A percentile compares a stretch with the other conserved stretches of the same genome.
Conservation (phyloP, 495 filamentous ascomycete genomes). For the Bombardia bombarda region DNA sequence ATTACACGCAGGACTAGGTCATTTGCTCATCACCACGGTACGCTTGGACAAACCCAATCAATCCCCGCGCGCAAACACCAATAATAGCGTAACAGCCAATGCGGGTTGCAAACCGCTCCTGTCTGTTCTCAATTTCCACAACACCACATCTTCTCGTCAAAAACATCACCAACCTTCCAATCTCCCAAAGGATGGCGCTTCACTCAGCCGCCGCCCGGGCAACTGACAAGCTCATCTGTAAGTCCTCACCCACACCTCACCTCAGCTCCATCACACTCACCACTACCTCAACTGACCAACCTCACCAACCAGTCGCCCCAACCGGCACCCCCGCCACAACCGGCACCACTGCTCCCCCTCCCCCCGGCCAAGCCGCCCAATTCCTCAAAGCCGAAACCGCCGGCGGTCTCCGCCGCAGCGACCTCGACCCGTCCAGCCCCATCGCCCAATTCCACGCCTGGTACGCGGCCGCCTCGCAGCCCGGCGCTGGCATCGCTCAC, state of each 20-base stretch:
- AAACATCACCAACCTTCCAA: not conserved
- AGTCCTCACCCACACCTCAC: slow-evolving; percentile 9
- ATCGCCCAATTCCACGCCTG: slow-evolving; percentile 79
- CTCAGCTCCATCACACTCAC: too few species aligned
- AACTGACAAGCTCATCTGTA: slow-evolving; percentile 44
- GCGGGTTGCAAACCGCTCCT: not conserved
- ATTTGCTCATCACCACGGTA: not conserved
- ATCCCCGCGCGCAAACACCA: not conserved
- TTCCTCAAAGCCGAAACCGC: slow-evolving; percentile 39
- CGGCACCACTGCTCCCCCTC: slow-evolving; percentile 6
- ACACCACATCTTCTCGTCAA: too few species aligned
- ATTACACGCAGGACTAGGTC: too few species aligned
- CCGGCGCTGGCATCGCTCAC: slow-evolving; percentile 48
- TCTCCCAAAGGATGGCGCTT: slow-evolving; percentile 35
- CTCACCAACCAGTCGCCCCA: slow-evolving; percentile 26
- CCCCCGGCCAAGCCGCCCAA: slow-evolving; percentile 50
- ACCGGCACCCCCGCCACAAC: slow-evolving; percentile 17
- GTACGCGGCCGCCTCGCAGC: slow-evolving; percentile 63
- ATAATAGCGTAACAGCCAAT: not conserved
- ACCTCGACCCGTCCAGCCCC: slow-evolving; percentile 50
- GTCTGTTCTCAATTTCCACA: slow-evolving; percentile 4
- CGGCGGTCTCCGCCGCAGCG: slow-evolving; percentile 41
- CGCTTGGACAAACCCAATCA: not conserved
- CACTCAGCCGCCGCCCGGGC: slow-evolving; percentile 35
- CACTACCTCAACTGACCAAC: not conserved